Evolutionary conservation across 2,329 filamentous ascomycete species (phyloP).

Genomic region (Pezicula rhizophila): DNA sequence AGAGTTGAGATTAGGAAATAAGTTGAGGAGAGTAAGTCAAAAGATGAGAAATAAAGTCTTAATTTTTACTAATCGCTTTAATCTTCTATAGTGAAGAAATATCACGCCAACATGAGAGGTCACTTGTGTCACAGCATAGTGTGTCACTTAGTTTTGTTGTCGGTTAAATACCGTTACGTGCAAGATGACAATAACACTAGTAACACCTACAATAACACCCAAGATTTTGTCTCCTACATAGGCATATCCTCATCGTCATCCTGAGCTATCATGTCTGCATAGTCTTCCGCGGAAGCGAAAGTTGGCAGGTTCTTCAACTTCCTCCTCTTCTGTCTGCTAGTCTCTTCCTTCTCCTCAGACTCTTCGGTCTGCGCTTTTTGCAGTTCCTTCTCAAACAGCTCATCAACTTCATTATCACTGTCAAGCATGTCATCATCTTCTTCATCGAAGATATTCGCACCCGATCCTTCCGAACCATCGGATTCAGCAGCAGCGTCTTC

Average conservation of each 20-base stretch:
- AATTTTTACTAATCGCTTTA: too few species aligned
- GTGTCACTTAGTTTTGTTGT: too few species aligned
- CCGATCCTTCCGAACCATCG: slow-evolving; percentile 26
- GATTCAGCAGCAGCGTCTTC: slow-evolving; percentile 32
- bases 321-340: slow-evolving; percentile 60
- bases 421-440: slow-evolving; percentile 29
- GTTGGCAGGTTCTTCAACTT: slow-evolving; percentile 84
- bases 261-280: slow-evolving; percentile 73
- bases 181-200: too few species aligned
- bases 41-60: too few species aligned
- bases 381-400: slow-evolving; percentile 29
- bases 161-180: too few species aligned
- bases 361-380: slow-evolving; percentile 30
- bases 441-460: slow-evolving; percentile 20
- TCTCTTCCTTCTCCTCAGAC: slow-evolving; percentile 32
- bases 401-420: slow-evolving; percentile 45
- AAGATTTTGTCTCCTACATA: background rate
- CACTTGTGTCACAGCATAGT: too few species aligned
- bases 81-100: too few species aligned
- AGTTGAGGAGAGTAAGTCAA: too few species aligned
- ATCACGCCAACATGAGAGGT: too few species aligned
- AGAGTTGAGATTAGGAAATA: too few species aligned
- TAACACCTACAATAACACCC: too few species aligned
- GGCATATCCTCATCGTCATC: slow-evolving; percentile 49
- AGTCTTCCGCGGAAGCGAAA: slow-evolving; percentile 91